These are phyloP conservation scores for Neonectria magnoliae DNA, from an alignment of 2,329 filamentous ascomycete genomes.

Conservation along the genomic window DNA sequence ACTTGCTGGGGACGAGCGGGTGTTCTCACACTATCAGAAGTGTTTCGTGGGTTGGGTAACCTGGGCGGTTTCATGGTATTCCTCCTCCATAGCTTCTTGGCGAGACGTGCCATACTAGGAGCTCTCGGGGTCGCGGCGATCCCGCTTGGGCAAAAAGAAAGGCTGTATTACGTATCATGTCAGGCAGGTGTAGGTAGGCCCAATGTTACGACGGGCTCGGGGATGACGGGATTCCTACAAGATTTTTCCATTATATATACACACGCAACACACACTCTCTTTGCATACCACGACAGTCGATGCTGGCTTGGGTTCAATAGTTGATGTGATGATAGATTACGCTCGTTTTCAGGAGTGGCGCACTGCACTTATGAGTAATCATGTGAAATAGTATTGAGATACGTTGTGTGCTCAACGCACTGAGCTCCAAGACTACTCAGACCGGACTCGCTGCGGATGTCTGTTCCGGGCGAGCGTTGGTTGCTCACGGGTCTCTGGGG, in stretches of 20 bases:
- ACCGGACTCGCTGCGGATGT: background rate
- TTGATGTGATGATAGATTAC: background rate
- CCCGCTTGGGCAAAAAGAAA: slow-evolving; percentile 28
- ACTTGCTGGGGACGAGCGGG: slow-evolving; percentile 2
- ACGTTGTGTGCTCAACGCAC: background rate
- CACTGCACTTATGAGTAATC: too few species aligned
- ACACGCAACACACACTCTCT: slow-evolving; percentile 23
- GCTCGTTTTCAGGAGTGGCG: background rate
- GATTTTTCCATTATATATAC: slow-evolving; percentile 35
- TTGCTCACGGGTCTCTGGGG: too few species aligned
- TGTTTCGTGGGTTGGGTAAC: slow-evolving; percentile 23
- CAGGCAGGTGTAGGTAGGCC: slow-evolving; percentile 18
- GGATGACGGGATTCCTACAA: slow-evolving; percentile 30
- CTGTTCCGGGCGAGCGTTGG: background rate
- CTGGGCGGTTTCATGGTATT: slow-evolving; percentile 23
- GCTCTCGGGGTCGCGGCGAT: slow-evolving; percentile 20
- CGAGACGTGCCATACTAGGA: slow-evolving; percentile 12
- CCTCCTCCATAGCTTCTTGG: slow-evolving; percentile 8
- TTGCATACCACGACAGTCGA: background rate
- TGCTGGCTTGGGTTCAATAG: background rate
- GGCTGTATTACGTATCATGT: slow-evolving; percentile 32
- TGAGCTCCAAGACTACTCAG: background rate
- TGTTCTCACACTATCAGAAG: slow-evolving; percentile 9
- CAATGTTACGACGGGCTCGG: slow-evolving; percentile 19
- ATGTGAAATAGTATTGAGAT: background rate